Base-by-base conservation (phyloP, 805 yeast species). In the Candida dajiaensis region DNA sequence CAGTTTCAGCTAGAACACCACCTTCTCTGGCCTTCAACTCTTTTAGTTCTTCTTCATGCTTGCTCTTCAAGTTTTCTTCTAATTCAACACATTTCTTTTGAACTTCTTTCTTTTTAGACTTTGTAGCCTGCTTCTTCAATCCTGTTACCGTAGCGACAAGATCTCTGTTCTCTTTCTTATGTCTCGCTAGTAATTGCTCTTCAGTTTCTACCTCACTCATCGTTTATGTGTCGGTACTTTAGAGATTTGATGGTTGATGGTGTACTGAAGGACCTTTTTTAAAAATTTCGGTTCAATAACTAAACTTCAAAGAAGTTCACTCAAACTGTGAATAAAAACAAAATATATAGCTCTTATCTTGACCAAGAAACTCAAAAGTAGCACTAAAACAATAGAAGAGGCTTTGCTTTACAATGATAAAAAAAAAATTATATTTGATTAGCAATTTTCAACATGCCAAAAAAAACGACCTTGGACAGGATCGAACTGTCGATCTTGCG, bases 91-190 rank as follows among this genome's bases (percentile, higher is more conserved):
- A 82, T 56, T 78, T 77, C 44, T 71, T 70, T 52, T 72, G 64
- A 10, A 88, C 82, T 50, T 78, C 80, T 62, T 84, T 85, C 55
- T 85, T 77, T 43, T 82, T 85, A 42, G 89, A 83, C 59, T 88
- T 86, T 16, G 88, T 80, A 2, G 92, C 90, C 64, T 83, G 92
- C 57, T 87, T 87, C 67, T 84, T 87, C 73, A 89, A 65, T 2
- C 85, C 83, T 3, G 95, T 88, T 26, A 80, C 71, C 26, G 77
- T 74, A 10, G 85, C 83, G 19, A 77, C 70, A 49, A 88, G 68
- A 47, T 88, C 89, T 51, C 80, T 75, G 46, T 63, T 64, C 62
- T 89, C 95, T 57, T 81, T 81, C 54, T 78, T 72, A 54, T 89
- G 96, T 50, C 85, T 73, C 0, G 78, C 71, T 5, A 77, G 50